Evolutionary conservation across 345 rosid genomes (phyloP).

Genomic region (Brassica nigra): DNA sequence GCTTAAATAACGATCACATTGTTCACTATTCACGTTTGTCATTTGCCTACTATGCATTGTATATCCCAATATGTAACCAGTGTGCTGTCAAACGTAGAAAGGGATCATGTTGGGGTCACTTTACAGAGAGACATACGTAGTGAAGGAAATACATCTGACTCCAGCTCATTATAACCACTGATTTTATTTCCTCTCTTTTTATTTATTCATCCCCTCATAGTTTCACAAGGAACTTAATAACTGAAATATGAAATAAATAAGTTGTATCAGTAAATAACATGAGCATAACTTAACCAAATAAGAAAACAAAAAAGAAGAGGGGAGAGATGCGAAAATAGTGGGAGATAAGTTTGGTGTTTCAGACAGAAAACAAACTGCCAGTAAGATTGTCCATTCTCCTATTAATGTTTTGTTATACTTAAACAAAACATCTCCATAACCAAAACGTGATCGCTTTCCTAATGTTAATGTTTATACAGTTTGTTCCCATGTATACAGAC

Average conservation of each 20-base stretch:
- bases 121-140: too few relatives aligned
- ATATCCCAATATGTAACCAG: too few relatives aligned
- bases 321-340: constrained; percentile 29
- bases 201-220: too few relatives aligned
- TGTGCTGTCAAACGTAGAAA: too few relatives aligned
- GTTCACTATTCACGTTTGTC: too few relatives aligned
- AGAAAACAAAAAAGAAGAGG: neutral
- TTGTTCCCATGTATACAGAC: neutral
- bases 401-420: constrained; percentile 40
- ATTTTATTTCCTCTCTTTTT: too few relatives aligned
- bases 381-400: constrained; percentile 46
- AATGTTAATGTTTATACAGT: neutral
- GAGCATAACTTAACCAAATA: constrained; percentile 17
- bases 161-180: too few relatives aligned
- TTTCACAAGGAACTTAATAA: neutral
- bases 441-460: constrained; percentile 33
- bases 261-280: constrained; percentile 1
- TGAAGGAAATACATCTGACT: too few relatives aligned
- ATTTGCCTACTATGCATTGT: too few relatives aligned
- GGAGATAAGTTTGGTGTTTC: constrained; percentile 39
- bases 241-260: neutral
- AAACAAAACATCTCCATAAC: constrained; percentile 36
- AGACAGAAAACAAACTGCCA: constrained; percentile 43
- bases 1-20: too few relatives aligned
- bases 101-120: too few relatives aligned